phyloP scores from a whole-genome alignment of 179 eudicot genomes.

The Actinidia chinensis region DNA sequence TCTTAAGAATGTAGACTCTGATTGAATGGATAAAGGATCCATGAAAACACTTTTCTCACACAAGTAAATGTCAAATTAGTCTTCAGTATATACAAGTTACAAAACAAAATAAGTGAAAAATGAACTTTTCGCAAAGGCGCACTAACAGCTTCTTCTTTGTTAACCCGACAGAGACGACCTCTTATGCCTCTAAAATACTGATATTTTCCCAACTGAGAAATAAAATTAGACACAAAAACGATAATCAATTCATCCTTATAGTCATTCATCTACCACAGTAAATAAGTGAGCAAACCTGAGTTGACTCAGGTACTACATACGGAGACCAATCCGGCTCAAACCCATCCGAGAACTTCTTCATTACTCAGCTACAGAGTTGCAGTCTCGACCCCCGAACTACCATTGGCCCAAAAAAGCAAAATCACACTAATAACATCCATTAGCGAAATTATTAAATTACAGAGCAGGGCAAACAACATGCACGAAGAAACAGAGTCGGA shows the following conservation, averaged over 20 bases:
- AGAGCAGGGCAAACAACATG: neutral
- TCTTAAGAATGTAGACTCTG: neutral
- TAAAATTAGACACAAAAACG: neutral
- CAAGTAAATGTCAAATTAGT: neutral
- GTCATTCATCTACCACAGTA: neutral
- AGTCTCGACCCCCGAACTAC: constrained; percentile 28
- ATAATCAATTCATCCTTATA: neutral
- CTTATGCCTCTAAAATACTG: neutral
- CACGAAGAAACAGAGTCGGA: neutral
- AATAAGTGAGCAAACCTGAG: constrained; percentile 14
- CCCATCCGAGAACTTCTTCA: constrained; percentile 24
- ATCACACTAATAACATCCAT: neutral
- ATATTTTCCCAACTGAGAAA: neutral
- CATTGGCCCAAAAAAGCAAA: neutral
- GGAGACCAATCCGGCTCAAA: constrained; percentile 20
- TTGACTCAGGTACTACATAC: constrained; percentile 3
- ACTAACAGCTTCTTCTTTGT: neutral
- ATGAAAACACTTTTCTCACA: neutral
- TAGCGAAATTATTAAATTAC: neutral
- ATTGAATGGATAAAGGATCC: neutral
- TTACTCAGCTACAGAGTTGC: constrained; percentile 31
- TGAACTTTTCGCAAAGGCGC: neutral
- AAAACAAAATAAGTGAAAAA: neutral
- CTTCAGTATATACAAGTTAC: neutral
- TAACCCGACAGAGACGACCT: neutral